Evolutionary conservation across 2,329 filamentous ascomycete species (phyloP).

Genomic region (Diplocarpon rosae): DNA sequence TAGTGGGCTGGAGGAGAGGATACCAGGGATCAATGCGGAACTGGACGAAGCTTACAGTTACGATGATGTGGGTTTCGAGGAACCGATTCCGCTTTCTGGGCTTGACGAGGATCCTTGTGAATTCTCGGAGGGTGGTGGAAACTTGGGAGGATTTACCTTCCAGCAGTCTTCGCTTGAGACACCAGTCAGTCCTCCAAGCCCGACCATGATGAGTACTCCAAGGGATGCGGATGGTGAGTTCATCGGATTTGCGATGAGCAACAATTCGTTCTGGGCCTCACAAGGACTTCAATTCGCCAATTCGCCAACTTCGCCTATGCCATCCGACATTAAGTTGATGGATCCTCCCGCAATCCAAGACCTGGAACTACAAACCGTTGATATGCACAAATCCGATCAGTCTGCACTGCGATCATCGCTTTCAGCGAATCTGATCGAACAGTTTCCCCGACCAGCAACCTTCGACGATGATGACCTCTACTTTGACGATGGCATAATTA

Average conservation of each 20-base stretch:
- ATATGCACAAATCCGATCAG: constrained; percentile 1
- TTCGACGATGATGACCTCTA: constrained; percentile 52
- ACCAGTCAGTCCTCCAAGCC: constrained; percentile 39
- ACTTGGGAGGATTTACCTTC: constrained; percentile 23
- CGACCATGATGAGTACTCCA: constrained; percentile 39
- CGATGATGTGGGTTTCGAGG: constrained; percentile 35
- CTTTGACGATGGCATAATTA: constrained; percentile 51
- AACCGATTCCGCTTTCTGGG: constrained; percentile 50
- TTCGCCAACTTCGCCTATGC: constrained; percentile 13
- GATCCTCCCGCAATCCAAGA: constrained; percentile 15
- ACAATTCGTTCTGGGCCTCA: constrained; percentile 20
- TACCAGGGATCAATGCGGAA: constrained; percentile 45
- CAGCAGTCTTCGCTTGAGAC: constrained; percentile 38
- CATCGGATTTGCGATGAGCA: constrained; percentile 42
- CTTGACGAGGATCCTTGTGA: constrained; percentile 31
- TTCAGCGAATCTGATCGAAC: constrained; percentile 2
- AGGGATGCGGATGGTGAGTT: constrained; percentile 42
- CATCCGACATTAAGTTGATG: constrained; percentile 1
- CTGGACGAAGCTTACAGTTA: constrained; percentile 20
- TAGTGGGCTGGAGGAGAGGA: constrained; percentile 54
- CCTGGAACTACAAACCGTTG: constrained; percentile 1
- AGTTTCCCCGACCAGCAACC: constrained; percentile 11
- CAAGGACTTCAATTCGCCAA: constrained; percentile 1
- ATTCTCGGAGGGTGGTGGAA: constrained; percentile 11
- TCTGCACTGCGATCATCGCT: constrained; percentile 1